Percentiles rank a stretch among this genome's conserved stretches.
Evolutionary conservation across 169 alveolate genomes (phyloP).

Genomic region (Pseudocohnilembus persalinus): DNA sequence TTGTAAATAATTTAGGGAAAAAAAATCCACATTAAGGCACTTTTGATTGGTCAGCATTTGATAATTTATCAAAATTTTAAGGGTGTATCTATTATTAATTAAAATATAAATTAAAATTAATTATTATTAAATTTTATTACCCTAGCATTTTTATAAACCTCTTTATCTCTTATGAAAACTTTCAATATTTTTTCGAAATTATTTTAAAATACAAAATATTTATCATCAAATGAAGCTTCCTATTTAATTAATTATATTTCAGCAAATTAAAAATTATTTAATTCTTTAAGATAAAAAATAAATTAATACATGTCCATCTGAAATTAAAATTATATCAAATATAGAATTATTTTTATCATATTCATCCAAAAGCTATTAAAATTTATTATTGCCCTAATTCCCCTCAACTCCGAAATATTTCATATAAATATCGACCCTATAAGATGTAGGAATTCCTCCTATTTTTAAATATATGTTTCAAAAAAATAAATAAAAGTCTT

Average conservation of each 20-base stretch:
- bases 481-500: too few species aligned
- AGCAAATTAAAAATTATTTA: not conserved
- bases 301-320: not conserved
- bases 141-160: conserved; percentile 11
- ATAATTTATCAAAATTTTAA: conserved; percentile 1
- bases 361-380: not conserved
- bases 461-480: too few species aligned
- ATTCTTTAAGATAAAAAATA: not conserved
- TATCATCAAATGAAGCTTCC: conserved; percentile 19
- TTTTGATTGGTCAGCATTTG: not conserved
- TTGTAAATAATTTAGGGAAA: not conserved
- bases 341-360: conserved; percentile 5
- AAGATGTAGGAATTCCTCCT: conserved; percentile 26
- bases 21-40: conserved; percentile 1
- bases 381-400: not conserved
- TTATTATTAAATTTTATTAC: not conserved
- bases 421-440: conserved; percentile 21
- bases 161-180: conserved; percentile 31
- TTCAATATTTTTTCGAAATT: not conserved
- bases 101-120: not conserved
- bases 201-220: conserved; percentile 9
- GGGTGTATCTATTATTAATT: not conserved
- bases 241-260: not conserved
- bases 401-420: conserved; percentile 28
- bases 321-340: conserved; percentile 2